Base-by-base conservation (phyloP, 192 early-diverging fungal genomes). In the Coemansia sp. region DNA sequence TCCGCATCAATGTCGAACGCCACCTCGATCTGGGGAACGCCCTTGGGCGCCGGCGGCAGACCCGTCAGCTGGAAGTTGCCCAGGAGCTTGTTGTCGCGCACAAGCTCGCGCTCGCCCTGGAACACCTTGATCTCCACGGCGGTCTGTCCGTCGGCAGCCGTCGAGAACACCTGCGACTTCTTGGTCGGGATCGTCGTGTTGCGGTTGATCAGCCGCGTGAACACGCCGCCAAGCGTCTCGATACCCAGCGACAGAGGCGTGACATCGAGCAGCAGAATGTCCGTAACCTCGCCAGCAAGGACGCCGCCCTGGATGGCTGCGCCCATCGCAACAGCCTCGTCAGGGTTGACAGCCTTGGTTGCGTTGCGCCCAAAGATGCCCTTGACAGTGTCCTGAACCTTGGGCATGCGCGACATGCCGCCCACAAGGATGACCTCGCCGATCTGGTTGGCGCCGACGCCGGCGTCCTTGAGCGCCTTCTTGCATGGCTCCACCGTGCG, bases 131-230 rank as follows among this genome's bases (percentile, higher is more conserved):
- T 94, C 71, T 97, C 91, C 60, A 98, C 95, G 59, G 94, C 93
- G 36, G 95, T 97, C 79, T 98, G 97, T 7, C 94, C 95, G 72
- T 98, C 97, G 36, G 94, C 94, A 10, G 97, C 95, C 38, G 97
- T 98, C 67, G 97, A 97, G 87, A 98, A 98, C 62, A 93, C 87
- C 81, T 98, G 97, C n/a, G 89, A 89, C 84, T 98, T 98, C 85
- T 98, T 98, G 80, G 97, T 98, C 27, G 97, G 97, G 63, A 98
- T 97, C 27, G 95, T 97, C 59, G 97, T 97, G 85, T 98, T 98
- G 62, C 95, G 86, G 82, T 87, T 93, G 82, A 98, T 98, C 36
- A 98, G 84, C 52, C 94, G 89, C 52, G 97, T 94, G 74, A 98
- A 97, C 57, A 98, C 95, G 64, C 96, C 97, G 65, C 97, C 97